Conservation (phyloP, 257 asterid genomes). For the Solanum chiquidenum region DNA sequence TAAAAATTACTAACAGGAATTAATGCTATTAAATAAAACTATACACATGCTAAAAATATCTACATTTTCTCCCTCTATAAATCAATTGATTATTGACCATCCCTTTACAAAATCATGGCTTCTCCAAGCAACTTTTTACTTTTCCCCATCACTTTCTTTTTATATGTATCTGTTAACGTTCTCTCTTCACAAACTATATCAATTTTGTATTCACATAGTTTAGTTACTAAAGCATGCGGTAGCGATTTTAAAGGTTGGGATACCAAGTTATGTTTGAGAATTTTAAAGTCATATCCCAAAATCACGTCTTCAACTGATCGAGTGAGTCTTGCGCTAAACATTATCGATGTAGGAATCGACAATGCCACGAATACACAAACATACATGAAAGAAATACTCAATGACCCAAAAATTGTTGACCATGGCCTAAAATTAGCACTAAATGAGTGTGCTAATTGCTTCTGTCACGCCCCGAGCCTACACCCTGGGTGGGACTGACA, state of each 20-base stretch:
- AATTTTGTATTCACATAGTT: no score
- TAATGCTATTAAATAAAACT: neutral
- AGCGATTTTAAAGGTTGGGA: neutral
- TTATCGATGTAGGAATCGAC: neutral
- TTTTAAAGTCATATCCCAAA: neutral
- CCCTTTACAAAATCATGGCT: neutral
- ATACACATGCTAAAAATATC: neutral
- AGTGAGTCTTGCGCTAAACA: neutral
- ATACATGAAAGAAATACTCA: neutral
- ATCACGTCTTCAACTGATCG: neutral
- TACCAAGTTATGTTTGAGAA: neutral
- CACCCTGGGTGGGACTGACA: no score
- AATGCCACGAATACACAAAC: neutral
- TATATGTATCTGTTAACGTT: neutral
- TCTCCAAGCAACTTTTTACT: neutral
- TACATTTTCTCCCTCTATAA: neutral
- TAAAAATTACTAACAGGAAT: neutral
- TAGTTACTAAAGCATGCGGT: neutral
- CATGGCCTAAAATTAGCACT: neutral
- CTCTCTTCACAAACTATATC: neutral
- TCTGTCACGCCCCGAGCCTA: no score
- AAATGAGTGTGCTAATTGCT: neutral
- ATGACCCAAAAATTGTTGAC: neutral
- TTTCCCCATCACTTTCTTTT: neutral
- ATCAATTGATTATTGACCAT: neutral